Evolutionary conservation across 192 early-diverging fungal genomes (phyloP).

Genomic region (Piromyces finnis): DNA sequence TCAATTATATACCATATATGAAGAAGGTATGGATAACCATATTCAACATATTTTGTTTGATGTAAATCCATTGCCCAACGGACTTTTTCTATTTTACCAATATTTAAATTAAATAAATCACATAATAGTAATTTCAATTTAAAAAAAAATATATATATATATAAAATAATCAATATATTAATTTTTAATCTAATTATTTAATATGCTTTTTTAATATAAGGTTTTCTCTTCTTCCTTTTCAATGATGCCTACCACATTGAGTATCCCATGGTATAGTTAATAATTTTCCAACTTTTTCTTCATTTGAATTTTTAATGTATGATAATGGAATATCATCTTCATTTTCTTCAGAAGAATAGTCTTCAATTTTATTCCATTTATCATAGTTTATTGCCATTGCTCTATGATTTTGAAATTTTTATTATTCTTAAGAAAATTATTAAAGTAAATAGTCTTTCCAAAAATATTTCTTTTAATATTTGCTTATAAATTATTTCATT

Average conservation of each 20-base stretch:
- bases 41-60: background rate
- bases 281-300: background rate
- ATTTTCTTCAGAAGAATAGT: background rate
- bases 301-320: background rate
- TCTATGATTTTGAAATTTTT: no score
- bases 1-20: background rate
- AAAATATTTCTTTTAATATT: no score
- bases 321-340: background rate
- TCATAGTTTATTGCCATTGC: background rate
- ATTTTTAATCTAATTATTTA: no score
- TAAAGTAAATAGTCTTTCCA: no score
- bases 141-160: no score
- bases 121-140: no score
- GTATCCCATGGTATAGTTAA: background rate
- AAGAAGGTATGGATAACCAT: background rate
- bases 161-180: no score
- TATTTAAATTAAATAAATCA: no score
- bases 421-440: no score
- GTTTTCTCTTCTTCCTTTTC: no score
- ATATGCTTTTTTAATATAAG: no score
- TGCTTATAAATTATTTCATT: no score
- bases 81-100: background rate
- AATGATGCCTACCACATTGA: background rate
- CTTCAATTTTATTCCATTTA: background rate
- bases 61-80: background rate